These are phyloP conservation scores for Aspergillus sclerotioniger DNA, from an alignment of 495 filamentous ascomycete species.

Conservation along the genomic window DNA sequence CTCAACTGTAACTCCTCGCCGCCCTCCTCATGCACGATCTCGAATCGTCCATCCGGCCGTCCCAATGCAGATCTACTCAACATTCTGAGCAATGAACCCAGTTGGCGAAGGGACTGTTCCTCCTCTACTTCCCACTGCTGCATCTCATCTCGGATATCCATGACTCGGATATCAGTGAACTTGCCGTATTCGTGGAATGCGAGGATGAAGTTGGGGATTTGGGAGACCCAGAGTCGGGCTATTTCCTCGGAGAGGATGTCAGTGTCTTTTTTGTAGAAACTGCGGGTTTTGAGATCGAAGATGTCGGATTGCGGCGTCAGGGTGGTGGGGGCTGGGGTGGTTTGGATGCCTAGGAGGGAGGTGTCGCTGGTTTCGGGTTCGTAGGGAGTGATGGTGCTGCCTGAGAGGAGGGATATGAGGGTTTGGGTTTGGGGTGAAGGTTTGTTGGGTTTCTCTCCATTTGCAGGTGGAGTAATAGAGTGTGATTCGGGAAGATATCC, in stretches of 20 bases:
- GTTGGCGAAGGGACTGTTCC: constrained; percentile 19
- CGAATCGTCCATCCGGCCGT: too few species aligned
- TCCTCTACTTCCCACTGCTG: constrained; percentile 53
- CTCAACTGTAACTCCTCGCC: too few species aligned
- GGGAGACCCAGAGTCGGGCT: constrained; percentile 58
- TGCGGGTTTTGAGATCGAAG: constrained; percentile 70
- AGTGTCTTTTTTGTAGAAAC: constrained; percentile 30
- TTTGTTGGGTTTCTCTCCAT: background rate
- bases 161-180: constrained; percentile 53
- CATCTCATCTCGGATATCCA: constrained; percentile 44
- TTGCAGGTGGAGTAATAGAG: background rate
- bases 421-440: background rate
- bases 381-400: background rate
- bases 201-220: constrained; percentile 61
- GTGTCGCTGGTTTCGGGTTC: background rate
- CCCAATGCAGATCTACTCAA: too few species aligned
- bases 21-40: too few species aligned
- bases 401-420: constrained; percentile 9
- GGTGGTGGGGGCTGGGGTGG: background rate
- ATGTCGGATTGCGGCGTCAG: constrained; percentile 49
- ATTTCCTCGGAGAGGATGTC: constrained; percentile 45
- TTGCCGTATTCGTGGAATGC: constrained; percentile 54
- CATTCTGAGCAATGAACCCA: too few species aligned
- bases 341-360: background rate
- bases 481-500: constrained; percentile 46